phyloP scores from a whole-genome alignment of 2,329 filamentous ascomycete species.

The Colletotrichum endophyticum region DNA sequence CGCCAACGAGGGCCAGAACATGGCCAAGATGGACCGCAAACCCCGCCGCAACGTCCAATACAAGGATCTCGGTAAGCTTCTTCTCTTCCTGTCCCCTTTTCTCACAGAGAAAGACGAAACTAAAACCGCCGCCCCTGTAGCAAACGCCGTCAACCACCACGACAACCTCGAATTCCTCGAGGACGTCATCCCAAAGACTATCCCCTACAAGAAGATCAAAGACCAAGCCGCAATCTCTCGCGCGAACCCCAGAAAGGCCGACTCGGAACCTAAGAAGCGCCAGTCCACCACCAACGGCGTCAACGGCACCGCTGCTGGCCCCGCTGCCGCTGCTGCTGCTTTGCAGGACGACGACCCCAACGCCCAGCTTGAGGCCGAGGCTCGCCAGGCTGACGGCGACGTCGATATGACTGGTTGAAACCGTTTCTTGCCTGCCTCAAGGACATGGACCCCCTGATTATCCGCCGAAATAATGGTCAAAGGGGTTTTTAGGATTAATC shows the following conservation, averaged over 20 bases:
- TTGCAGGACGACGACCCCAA: slow-evolving; percentile 47
- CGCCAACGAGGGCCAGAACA: slow-evolving; percentile 81
- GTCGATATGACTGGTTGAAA: slow-evolving; percentile 64
- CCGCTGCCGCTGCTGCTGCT: background rate
- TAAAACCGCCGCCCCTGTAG: slow-evolving; percentile 46
- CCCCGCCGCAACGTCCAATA: slow-evolving; percentile 95
- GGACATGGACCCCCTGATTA: background rate
- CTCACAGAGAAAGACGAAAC: background rate
- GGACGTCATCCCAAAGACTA: slow-evolving; percentile 88
- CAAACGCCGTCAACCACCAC: slow-evolving; percentile 82
- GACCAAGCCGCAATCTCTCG: slow-evolving; percentile 59
- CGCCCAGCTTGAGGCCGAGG: slow-evolving; percentile 59
- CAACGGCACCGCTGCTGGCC: slow-evolving; percentile 14
- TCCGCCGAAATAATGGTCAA: background rate
- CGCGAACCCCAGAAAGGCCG: slow-evolving; percentile 48
- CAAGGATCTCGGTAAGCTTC: slow-evolving; percentile 77
- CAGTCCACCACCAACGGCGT: slow-evolving; percentile 21
- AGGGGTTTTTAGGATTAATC: background rate
- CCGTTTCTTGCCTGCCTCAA: background rate
- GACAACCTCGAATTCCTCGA: slow-evolving; percentile 95
- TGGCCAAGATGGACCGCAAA: slow-evolving; percentile 90
- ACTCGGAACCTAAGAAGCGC: slow-evolving; percentile 38
- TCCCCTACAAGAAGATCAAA: slow-evolving; percentile 81
- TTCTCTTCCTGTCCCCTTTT: background rate
- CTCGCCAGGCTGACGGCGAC: slow-evolving; percentile 58